Base-by-base conservation (phyloP, 345 rosid species). In the Eucalyptus guilfoylei region DNA sequence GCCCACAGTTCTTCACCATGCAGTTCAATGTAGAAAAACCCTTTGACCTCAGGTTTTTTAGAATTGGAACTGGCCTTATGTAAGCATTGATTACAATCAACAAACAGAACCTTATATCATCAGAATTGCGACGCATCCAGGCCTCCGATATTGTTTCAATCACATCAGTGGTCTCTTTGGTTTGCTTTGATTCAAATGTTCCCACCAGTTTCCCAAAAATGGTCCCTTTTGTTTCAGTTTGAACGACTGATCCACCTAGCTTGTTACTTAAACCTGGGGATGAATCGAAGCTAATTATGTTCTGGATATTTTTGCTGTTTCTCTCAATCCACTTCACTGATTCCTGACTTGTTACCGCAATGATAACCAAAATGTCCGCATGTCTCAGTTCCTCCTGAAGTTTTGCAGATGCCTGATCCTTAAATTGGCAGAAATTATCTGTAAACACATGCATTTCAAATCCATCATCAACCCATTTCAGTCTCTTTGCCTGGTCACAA, bases 391-490 rank as follows among this genome's bases (percentile, higher is more conserved):
- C 97, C 72, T 55, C 91, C 58, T 89, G 92, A 86, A 95, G 81
- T 87, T 87, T 89, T 88, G 86, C 9, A 34, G 91, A 90, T 49
- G 83, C 88, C 76, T 89, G 91, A 88, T 92, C 95, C 91, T 62
- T 86, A 26, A 91, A 85, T 26, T 16, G 83, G 47, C 80, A 62
- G 32, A 91, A 24, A 14, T 87, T 89, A 67, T 97, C 97, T 60
- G 93, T 90, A 88, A 95, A 93, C 42, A 95, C 98, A 34, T 81
- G 89, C 95, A 97, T 92, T 91, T 95, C 96, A 87, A 95, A 96
- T 30, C 92, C 96, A 91, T 94, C 97, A 93, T 96, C 97, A 40
- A 95, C 93, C 98, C 99, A 97, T 93, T 96, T 96, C 90, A 97
- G 76, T 90, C 98, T 94, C 87, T 86, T 92, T 37, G 96, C 99